These are phyloP conservation scores for Lycium barbarum DNA, from an alignment of 257 asterid genomes.

Conservation along the genomic window DNA sequence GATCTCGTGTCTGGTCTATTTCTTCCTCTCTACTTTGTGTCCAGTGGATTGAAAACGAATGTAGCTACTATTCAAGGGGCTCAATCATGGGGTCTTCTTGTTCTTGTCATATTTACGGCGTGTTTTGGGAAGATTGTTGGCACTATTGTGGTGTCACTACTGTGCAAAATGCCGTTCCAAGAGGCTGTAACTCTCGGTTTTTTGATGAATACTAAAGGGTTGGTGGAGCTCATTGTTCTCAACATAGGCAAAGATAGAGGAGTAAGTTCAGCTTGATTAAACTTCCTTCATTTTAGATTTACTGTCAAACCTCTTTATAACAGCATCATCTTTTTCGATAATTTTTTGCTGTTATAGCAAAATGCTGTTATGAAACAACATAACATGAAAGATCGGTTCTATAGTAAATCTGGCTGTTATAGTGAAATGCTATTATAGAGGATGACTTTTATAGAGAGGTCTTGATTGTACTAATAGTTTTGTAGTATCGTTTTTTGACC, in stretches of 20 bases:
- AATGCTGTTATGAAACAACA: too few relatives aligned
- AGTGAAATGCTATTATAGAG: too few relatives aligned
- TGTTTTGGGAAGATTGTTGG: constrained; percentile 82
- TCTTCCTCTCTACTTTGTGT: constrained; percentile 81
- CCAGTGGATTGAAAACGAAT: constrained; percentile 81
- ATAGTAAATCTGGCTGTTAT: too few relatives aligned
- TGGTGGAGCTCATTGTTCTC: constrained; percentile 89
- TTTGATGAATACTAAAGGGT: constrained; percentile 79
- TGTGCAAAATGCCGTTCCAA: constrained; percentile 55
- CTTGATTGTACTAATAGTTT: background rate
- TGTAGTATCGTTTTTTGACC: background rate
- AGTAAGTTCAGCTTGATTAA: constrained; percentile 43
- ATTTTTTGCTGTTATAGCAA: too few relatives aligned
- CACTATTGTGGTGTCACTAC: constrained; percentile 57
- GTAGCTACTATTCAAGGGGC: constrained; percentile 76
- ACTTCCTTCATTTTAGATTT: background rate
- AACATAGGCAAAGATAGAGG: constrained; percentile 82
- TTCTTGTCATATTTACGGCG: constrained; percentile 66
- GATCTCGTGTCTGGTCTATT: constrained; percentile 83
- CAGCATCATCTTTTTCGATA: too few relatives aligned
- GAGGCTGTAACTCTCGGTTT: constrained; percentile 83
- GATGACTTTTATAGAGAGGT: too few relatives aligned
- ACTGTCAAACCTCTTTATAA: too few relatives aligned
- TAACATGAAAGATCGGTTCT: too few relatives aligned
- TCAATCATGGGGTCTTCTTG: constrained; percentile 86